These are phyloP conservation scores for Yarrowia bubula DNA, from an alignment of 805 yeast genomes.

Conservation along the genomic window DNA sequence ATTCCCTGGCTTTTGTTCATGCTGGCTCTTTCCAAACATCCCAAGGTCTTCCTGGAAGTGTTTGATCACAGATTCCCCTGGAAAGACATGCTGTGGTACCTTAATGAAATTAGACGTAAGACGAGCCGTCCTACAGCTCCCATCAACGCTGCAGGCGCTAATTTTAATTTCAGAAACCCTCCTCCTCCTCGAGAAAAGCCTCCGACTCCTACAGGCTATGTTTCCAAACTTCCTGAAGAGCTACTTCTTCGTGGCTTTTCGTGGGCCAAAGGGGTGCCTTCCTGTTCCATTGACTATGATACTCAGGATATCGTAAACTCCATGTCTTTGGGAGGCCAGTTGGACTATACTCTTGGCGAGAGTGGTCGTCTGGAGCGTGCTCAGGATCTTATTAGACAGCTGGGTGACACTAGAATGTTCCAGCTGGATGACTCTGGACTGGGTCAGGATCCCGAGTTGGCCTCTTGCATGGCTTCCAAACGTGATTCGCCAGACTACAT, in stretches of 20 bases:
- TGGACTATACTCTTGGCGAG: constrained; percentile 18
- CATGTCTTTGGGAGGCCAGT: constrained; percentile 9
- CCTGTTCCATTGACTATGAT: constrained; percentile 1
- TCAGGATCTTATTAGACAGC: not conserved
- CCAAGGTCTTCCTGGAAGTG: not conserved
- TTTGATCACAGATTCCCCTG: constrained; percentile 22
- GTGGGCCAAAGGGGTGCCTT: constrained; percentile 2
- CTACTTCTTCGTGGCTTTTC: constrained; percentile 7
- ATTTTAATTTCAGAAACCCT: not conserved
- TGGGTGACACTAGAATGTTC: not conserved
- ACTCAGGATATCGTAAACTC: constrained; percentile 16
- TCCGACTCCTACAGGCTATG: not conserved
- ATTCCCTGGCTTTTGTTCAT: constrained; percentile 17
- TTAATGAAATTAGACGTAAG: not conserved
- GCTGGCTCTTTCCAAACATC: constrained; percentile 6
- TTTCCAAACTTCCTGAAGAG: constrained; percentile 22
- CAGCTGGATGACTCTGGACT: not conserved
- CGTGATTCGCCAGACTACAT: not conserved
- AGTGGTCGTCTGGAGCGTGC: not conserved
- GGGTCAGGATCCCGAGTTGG: not conserved
- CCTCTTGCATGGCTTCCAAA: not conserved
- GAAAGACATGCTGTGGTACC: constrained; percentile 22
- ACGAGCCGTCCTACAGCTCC: not conserved
- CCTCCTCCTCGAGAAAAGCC: not conserved
- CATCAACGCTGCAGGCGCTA: not conserved